These are phyloP conservation scores for Aphanomyces stellatus DNA, from an alignment of 352 stramenopile species.

Conservation along the genomic window DNA sequence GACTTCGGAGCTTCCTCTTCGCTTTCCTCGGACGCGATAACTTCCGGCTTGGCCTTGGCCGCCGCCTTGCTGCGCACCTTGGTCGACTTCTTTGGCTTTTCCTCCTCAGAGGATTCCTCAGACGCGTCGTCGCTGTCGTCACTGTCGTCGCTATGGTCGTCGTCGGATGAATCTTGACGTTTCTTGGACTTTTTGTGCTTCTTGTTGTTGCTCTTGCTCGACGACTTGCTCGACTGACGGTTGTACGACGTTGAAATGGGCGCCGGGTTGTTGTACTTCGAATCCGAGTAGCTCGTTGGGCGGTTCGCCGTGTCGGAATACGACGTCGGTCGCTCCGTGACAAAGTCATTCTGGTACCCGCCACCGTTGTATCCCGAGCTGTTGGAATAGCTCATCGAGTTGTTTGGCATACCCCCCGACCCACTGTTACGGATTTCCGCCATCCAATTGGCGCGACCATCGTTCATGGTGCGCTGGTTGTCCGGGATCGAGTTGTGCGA, in stretches of 20 bases:
- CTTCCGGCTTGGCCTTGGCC: background rate
- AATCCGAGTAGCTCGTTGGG: conserved; percentile 18
- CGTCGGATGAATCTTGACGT: background rate
- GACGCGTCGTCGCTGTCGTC: background rate
- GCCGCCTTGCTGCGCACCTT: background rate
- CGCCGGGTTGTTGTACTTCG: conserved; percentile 3
- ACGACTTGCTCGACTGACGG: background rate
- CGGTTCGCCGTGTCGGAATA: conserved; percentile 33
- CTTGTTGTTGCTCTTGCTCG: conserved; percentile 15
- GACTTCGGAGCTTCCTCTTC: background rate
- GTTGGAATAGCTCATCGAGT: conserved; percentile 3
- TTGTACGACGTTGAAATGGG: background rate
- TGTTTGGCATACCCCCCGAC: conserved; percentile 33
- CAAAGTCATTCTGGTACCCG: conserved; percentile 68
- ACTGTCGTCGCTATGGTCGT: background rate
- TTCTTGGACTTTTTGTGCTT: conserved; percentile 10
- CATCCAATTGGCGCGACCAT: conserved; percentile 71
- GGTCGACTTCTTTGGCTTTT: conserved; percentile 6
- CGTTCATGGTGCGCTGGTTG: conserved; percentile 42
- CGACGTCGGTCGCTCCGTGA: conserved; percentile 41
- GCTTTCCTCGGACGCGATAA: background rate
- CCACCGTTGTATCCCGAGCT: conserved; percentile 22
- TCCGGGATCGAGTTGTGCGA: conserved; percentile 34
- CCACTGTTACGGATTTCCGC: conserved; percentile 57
- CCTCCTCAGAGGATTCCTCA: background rate